Percentiles rank a stretch among this genome's conserved stretches.
These are phyloP conservation scores for Picea sitchensis DNA, from an alignment of 75 land plant genomes.

Conservation along the genomic window DNA sequence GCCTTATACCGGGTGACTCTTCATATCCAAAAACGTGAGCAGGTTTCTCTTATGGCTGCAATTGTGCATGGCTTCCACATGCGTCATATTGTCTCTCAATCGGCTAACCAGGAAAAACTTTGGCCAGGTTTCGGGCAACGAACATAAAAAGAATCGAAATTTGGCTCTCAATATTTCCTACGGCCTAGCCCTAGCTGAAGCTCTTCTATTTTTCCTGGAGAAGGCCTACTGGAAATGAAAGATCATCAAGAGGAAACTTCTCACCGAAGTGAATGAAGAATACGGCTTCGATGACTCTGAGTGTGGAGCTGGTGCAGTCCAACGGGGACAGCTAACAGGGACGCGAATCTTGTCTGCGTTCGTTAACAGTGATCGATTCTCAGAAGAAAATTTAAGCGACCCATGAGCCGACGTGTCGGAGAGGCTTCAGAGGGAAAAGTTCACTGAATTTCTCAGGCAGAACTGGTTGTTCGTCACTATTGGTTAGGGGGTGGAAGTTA, in stretches of 20 bases:
- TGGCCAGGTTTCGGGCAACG: conserved; percentile 26
- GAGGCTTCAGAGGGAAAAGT: conserved; percentile 63
- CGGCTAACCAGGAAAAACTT: conserved; percentile 50
- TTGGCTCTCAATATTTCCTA: conserved; percentile 62
- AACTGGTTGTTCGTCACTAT: conserved; percentile 84
- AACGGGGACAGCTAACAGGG: too few species aligned
- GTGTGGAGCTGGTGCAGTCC: too few species aligned
- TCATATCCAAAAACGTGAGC: too few species aligned
- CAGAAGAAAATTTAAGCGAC: conserved; percentile 40
- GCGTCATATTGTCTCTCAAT: conserved; percentile 51
- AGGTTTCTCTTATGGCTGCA: conserved; percentile 30
- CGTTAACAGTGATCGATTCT: too few species aligned
- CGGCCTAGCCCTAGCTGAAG: conserved; percentile 54
- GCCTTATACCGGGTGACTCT: conserved; percentile 53
- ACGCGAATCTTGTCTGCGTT: too few species aligned
- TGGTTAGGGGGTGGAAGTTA: conserved; percentile 63
- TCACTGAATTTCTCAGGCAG: conserved; percentile 54
- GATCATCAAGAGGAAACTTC: conserved; percentile 30
- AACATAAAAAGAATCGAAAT: neutral
- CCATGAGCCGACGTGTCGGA: conserved; percentile 79
- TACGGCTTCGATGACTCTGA: conserved; percentile 30
- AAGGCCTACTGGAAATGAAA: conserved; percentile 74
- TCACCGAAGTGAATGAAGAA: conserved; percentile 47
- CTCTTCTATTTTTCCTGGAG: conserved; percentile 64
- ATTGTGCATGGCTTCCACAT: conserved; percentile 49